Evolutionary conservation across 179 eudicot species (phyloP).

Genomic region (Silene coronaria): DNA sequence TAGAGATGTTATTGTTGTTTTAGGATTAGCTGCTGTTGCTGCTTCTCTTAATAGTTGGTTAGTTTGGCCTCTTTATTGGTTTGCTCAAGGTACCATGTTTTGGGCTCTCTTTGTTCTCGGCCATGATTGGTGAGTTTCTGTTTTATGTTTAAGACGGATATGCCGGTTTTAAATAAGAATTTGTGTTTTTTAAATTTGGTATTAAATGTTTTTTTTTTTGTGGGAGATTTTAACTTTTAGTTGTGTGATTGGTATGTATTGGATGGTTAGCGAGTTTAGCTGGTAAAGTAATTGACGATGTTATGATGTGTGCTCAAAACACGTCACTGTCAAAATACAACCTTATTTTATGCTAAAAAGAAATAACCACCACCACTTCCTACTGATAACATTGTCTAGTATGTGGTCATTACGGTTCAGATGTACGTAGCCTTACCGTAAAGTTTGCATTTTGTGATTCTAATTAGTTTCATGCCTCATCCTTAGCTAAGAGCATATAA

Average conservation of each 20-base stretch:
- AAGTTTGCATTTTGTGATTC: neutral
- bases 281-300: neutral
- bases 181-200: no score
- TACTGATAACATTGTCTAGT: neutral
- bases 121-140: slow-evolving; percentile 63
- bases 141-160: no score
- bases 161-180: neutral
- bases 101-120: slow-evolving; percentile 97
- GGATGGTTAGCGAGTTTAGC: neutral
- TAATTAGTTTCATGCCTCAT: neutral
- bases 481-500: neutral
- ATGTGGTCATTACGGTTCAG: neutral
- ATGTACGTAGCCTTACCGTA: neutral
- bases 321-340: neutral
- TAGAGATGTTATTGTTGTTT: slow-evolving; percentile 60
- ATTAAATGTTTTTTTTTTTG: no score
- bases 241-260: neutral
- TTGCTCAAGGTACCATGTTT: slow-evolving; percentile 86
- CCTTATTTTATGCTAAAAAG: neutral
- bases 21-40: slow-evolving; percentile 74
- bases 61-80: slow-evolving; percentile 90
- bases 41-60: slow-evolving; percentile 56
- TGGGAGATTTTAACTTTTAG: neutral
- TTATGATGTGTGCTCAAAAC: neutral
- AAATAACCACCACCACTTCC: neutral